Percentiles rank a stretch among this genome's conserved stretches.
Conservation (phyloP, 306 rosid genomes). For the Cucurbita maxima region DNA sequence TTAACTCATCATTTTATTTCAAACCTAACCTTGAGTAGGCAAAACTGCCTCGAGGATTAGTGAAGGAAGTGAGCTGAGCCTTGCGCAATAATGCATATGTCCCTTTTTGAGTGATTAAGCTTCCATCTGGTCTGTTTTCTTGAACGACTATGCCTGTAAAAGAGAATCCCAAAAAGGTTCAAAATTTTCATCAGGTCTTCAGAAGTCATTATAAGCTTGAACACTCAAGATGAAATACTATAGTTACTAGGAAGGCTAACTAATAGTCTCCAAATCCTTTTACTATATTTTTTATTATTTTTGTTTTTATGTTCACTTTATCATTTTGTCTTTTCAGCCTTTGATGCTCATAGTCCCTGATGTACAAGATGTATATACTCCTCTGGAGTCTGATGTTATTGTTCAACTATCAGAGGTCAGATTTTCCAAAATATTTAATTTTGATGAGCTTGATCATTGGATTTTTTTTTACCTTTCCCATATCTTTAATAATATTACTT, state of each 20-base stretch:
- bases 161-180: background rate
- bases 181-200: background rate
- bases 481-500: constrained; percentile 10
- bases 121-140: background rate
- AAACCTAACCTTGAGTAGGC: background rate
- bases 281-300: too few relatives aligned
- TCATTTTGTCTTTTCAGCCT: constrained; percentile 39
- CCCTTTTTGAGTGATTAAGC: background rate
- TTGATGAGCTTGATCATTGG: background rate
- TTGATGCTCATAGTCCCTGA: constrained; percentile 97
- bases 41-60: background rate
- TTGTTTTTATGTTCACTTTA: background rate
- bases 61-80: background rate
- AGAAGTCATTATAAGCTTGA: background rate
- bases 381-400: constrained; percentile 75
- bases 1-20: background rate
- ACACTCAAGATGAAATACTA: background rate
- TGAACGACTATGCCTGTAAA: background rate
- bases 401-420: constrained; percentile 90
- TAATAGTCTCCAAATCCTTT: constrained; percentile 13
- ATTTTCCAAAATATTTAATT: constrained; percentile 2
- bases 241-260: background rate
- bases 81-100: background rate
- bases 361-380: constrained; percentile 95
- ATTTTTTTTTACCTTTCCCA: background rate